These are phyloP conservation scores for Fraxinus anomala DNA, from an alignment of 257 asterid species.

Conservation along the genomic window DNA sequence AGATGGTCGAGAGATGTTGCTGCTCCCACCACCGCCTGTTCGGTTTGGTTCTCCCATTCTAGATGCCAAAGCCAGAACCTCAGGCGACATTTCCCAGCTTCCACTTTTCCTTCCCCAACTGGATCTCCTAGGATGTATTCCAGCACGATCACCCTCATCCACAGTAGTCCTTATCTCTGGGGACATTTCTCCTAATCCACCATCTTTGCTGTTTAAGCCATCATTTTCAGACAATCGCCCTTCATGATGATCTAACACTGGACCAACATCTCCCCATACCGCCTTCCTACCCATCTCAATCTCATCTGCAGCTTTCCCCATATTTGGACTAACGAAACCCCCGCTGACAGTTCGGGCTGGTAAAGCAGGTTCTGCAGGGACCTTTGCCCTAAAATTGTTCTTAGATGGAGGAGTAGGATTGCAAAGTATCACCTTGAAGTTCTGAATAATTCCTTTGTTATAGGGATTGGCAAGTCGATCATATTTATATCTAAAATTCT, in stretches of 20 bases:
- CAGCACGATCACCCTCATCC: constrained; percentile 78
- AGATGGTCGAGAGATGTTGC: constrained; percentile 28
- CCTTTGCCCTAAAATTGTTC: constrained; percentile 78
- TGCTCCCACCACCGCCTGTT: constrained; percentile 59
- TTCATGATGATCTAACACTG: constrained; percentile 54
- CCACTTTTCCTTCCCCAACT: constrained; percentile 97
- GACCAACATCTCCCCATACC: constrained; percentile 77
- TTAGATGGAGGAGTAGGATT: constrained; percentile 67
- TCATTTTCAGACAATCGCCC: constrained; percentile 55
- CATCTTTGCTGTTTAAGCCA: constrained; percentile 50
- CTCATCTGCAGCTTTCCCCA: constrained; percentile 81
- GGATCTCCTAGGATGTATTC: constrained; percentile 72
- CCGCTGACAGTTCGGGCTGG: constrained; percentile 59
- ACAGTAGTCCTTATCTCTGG: constrained; percentile 86
- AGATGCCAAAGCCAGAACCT: constrained; percentile 85
- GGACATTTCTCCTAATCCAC: constrained; percentile 55
- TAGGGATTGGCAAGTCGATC: constrained; percentile 88
- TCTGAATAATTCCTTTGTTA: constrained; percentile 73
- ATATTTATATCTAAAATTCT: constrained; percentile 90
- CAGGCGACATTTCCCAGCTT: constrained; percentile 99
- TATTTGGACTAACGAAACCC: constrained; percentile 84
- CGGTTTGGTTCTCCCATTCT: constrained; percentile 74
- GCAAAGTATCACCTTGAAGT: constrained; percentile 76
- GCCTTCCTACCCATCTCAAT: constrained; percentile 95
- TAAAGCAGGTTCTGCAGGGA: constrained; percentile 54